These are phyloP conservation scores for Hypoxylon subgilvum DNA, from an alignment of 495 filamentous ascomycete genomes.

Conservation along the genomic window DNA sequence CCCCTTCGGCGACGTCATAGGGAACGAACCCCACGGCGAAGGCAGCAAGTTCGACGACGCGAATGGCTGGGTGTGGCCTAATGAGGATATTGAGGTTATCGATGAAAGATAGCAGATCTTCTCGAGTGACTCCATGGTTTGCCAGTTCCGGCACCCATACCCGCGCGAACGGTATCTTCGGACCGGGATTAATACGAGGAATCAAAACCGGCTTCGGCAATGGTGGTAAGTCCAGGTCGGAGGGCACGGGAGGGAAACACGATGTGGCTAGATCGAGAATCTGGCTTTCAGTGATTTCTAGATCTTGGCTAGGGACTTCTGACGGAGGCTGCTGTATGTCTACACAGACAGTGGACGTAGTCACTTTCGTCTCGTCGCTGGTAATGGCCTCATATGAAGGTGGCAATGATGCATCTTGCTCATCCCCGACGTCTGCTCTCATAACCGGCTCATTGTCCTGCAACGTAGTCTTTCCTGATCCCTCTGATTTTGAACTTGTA, in stretches of 20 bases:
- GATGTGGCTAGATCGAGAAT: constrained; percentile 20
- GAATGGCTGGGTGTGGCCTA: constrained; percentile 21
- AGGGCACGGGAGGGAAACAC: constrained; percentile 10
- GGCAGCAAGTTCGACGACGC: constrained; percentile 10
- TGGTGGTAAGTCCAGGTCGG: constrained; percentile 5
- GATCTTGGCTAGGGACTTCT: background rate
- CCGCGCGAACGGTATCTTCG: constrained; percentile 32
- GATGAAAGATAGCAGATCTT: constrained; percentile 36
- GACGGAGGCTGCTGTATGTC: background rate
- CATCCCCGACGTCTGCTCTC: background rate
- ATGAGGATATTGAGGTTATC: constrained; percentile 39
- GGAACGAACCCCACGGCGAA: constrained; percentile 24
- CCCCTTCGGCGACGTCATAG: constrained; percentile 21
- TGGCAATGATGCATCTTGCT: background rate
- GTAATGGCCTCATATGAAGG: constrained; percentile 10
- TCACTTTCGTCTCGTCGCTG: background rate
- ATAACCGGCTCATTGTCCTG: background rate
- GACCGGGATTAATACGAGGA: constrained; percentile 34
- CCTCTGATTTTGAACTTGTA: constrained; percentile 2
- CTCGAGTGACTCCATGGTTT: constrained; percentile 24
- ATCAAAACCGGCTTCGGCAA: constrained; percentile 33
- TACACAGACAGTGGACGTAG: too few species aligned
- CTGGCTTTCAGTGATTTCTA: constrained; percentile 8
- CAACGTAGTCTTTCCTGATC: background rate
- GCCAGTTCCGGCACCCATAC: constrained; percentile 28